These are phyloP conservation scores for Euphorbia celastroides DNA, from an alignment of 441 rosid species.

Conservation along the genomic window DNA sequence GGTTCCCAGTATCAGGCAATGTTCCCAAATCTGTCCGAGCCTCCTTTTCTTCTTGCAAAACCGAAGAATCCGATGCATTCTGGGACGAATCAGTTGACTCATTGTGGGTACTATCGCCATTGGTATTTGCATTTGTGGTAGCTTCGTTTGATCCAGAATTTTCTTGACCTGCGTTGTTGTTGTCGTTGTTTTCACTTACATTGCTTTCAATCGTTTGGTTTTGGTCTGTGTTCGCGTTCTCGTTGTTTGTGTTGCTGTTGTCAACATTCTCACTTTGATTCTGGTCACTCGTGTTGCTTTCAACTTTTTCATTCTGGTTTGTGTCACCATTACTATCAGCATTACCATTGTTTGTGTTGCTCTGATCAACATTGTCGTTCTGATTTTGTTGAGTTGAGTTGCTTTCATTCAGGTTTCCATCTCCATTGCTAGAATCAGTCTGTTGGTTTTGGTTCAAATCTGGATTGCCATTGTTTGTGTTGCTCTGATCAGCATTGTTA, in stretches of 20 bases:
- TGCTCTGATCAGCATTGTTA: slow-evolving; percentile 6
- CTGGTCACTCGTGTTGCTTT: neutral
- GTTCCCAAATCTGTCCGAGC: slow-evolving; percentile 46
- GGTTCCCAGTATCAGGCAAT: slow-evolving; percentile 41
- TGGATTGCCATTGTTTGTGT: neutral
- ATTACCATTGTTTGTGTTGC: slow-evolving; percentile 5
- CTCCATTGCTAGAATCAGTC: neutral
- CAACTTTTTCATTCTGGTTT: slow-evolving; percentile 20
- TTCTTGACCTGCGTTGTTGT: too few relatives aligned
- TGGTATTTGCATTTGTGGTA: neutral
- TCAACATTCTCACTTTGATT: neutral
- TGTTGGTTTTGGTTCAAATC: slow-evolving; percentile 23
- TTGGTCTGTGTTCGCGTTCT: slow-evolving; percentile 16
- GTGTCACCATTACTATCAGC: too few relatives aligned
- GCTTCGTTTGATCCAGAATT: neutral
- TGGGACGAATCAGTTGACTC: too few relatives aligned
- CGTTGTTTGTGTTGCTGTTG: neutral
- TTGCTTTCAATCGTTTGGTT: neutral
- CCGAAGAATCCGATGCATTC: slow-evolving; percentile 25
- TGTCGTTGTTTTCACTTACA: neutral
- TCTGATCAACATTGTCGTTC: slow-evolving; percentile 7
- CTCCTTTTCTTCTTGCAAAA: slow-evolving; percentile 55
- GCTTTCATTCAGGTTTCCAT: slow-evolving; percentile 17
- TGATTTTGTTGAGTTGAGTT: slow-evolving; percentile 14
- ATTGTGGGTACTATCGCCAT: too few relatives aligned